A percentile compares a stretch with the other conserved stretches of the same genome.
Evolutionary conservation across 2,329 filamentous ascomycete genomes (phyloP).

Genomic region (Pseudogymnoascus sp.): DNA sequence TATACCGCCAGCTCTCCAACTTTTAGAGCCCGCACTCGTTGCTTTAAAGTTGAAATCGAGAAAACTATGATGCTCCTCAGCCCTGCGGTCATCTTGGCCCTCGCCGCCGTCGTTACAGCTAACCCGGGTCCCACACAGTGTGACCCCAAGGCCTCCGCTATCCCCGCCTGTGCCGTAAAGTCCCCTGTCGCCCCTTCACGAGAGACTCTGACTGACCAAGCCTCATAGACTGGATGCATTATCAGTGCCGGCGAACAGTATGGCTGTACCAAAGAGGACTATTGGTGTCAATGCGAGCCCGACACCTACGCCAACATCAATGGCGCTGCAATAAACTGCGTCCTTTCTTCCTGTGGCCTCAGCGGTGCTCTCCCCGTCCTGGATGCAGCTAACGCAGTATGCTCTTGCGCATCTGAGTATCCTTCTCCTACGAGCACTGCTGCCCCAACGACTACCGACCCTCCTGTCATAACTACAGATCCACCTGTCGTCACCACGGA

Average conservation of each 20-base stretch:
- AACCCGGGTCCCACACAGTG: background rate
- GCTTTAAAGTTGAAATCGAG: constrained; percentile 3
- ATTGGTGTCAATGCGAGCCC: background rate
- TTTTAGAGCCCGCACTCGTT: constrained; percentile 3
- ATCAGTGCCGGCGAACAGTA: background rate
- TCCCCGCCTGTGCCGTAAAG: background rate
- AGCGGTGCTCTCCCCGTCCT: background rate
- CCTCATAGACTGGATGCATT: background rate
- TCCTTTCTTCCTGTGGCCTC: background rate
- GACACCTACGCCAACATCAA: background rate
- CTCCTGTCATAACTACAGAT: background rate
- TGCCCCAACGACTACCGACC: background rate
- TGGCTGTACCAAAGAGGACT: background rate
- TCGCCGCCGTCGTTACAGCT: constrained; percentile 5
- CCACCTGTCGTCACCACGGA: background rate
- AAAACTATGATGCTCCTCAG: background rate
- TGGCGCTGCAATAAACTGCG: background rate
- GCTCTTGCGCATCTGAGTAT: background rate
- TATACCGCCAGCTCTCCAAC: background rate
- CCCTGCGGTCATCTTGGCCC: background rate
- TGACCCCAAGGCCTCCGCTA: background rate
- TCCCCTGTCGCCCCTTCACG: background rate
- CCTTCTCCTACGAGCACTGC: constrained; percentile 1
- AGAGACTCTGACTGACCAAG: background rate
- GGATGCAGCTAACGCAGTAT: background rate